phyloP scores from a whole-genome alignment of 202 grass and related monocot species.

The Elaeis oleifera region DNA sequence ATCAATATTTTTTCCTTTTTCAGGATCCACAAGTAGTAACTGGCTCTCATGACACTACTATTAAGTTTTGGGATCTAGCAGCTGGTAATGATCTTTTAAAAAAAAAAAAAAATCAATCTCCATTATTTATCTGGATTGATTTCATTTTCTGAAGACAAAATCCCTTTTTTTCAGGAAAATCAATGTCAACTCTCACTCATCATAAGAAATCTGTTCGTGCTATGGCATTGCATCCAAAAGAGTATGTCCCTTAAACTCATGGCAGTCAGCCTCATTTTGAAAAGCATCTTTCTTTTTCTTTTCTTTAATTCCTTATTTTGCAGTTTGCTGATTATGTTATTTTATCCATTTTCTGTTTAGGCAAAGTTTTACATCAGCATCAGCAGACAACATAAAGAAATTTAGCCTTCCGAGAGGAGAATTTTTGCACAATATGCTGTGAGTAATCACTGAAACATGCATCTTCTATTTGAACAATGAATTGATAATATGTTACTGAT shows the following conservation, averaged over 20 bases:
- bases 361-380: slow-evolving; percentile 90
- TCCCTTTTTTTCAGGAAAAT: slow-evolving; percentile 53
- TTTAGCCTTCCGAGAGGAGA: slow-evolving; percentile 86
- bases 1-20: neutral
- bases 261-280: neutral
- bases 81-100: slow-evolving; percentile 54
- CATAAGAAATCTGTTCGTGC: slow-evolving; percentile 98
- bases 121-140: too few relatives aligned
- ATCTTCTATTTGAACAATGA: slow-evolving; percentile 1
- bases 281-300: too few relatives aligned
- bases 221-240: slow-evolving; percentile 91
- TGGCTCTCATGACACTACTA: slow-evolving; percentile 94
- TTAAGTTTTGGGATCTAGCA: slow-evolving; percentile 98
- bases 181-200: slow-evolving; percentile 91
- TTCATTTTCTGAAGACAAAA: neutral
- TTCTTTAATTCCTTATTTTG: too few relatives aligned
- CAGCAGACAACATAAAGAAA: slow-evolving; percentile 97
- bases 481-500: neutral
- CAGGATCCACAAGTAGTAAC: slow-evolving; percentile 99
- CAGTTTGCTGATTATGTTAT: too few relatives aligned
- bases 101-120: too few relatives aligned
- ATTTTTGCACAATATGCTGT: slow-evolving; percentile 99
- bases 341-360: slow-evolving; percentile 28
- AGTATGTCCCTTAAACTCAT: slow-evolving; percentile 37
- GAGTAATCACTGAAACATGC: slow-evolving; percentile 22